Evolutionary conservation across 345 rosid genomes (phyloP), one percentile per base, ranked within the genome.

Genomic region (Kandelia obovata): DNA sequence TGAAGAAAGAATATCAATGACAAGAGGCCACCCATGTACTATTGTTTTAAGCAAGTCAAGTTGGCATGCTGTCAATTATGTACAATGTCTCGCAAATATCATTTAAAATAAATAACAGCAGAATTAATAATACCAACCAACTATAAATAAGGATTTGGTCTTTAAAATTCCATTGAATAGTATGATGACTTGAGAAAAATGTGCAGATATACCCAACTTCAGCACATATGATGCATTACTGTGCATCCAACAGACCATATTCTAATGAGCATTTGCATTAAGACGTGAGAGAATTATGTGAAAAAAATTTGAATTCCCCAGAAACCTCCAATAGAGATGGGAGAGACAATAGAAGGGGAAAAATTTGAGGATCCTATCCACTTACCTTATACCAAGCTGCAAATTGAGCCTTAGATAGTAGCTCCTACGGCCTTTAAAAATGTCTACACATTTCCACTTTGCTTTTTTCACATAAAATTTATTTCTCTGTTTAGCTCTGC

Each of bases 371-470:
- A 58, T 7, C 46, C 20, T 39, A 77, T 65, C 64, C 51, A 70
- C 70, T 75, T 87, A 92, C 96, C 96, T 90, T 84, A 92, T 92
- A 68, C 98, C 98, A 69, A 91, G 92, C 83, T 94, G 98, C 83
- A 94, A 84, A 80, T 88, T 91, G 32, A 91, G 90, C 96, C 83
- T 91, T 53, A 91, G 79, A 76, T 79, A 85, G 75, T 86, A 78
- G 81, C 88, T 88, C 70, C 79, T 84, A 49, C 74, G 73, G 61
- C 87, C 81, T 46, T 68, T 77, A 19, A 87, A 77, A 77, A 80
- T 72, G 67, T 77, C 78, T 71, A 75, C 35, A 20, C 84, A 83
- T 70, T 75, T 89, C 66, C 73, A 74, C 69, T 79, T 77, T 49
- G 70, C 77, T 78, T 83, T 89, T 70, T 87, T 79, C 30, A 71